Evolutionary conservation across 139 green algal genomes (phyloP).

Genomic region (Astrephomene gubernaculifera): DNA sequence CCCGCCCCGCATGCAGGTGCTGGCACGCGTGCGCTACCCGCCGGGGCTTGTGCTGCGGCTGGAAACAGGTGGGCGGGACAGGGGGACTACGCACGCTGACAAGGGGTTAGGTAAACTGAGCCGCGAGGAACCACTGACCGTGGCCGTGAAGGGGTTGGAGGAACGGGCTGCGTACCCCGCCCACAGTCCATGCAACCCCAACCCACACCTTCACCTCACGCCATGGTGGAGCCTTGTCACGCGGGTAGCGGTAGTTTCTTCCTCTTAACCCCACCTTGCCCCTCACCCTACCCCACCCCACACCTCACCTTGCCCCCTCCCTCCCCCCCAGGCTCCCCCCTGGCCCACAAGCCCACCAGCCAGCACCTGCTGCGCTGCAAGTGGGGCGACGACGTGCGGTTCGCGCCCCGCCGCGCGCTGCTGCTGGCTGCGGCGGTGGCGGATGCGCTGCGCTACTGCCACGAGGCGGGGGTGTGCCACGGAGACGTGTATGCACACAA

Average conservation of each 20-base stretch:
- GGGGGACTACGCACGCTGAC: not conserved
- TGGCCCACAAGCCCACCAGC: conserved; percentile 70
- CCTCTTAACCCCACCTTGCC: no score
- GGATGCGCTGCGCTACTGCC: conserved; percentile 52
- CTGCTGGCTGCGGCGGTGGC: conserved; percentile 50
- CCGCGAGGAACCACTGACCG: no score
- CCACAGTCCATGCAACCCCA: no score
- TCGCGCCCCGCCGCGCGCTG: conserved; percentile 61
- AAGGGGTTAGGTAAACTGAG: no score
- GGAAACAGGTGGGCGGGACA: conserved; percentile 10
- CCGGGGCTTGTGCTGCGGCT: conserved; percentile 49
- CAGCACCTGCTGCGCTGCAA: conserved; percentile 76
- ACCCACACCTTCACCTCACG: no score
- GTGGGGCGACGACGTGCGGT: conserved; percentile 43
- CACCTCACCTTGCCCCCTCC: no score
- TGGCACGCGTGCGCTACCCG: not conserved
- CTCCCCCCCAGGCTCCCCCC: conserved; percentile 25
- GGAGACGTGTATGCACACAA: conserved; percentile 92
- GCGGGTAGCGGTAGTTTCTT: no score
- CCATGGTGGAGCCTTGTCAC: no score
- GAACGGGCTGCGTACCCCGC: no score
- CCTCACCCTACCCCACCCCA: no score
- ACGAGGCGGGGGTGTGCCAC: conserved; percentile 65
- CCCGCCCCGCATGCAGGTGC: conserved; percentile 7
- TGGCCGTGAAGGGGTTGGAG: no score